Base-by-base conservation (phyloP, 768 basidiomycete genomes). In the Paxillus involutus region DNA sequence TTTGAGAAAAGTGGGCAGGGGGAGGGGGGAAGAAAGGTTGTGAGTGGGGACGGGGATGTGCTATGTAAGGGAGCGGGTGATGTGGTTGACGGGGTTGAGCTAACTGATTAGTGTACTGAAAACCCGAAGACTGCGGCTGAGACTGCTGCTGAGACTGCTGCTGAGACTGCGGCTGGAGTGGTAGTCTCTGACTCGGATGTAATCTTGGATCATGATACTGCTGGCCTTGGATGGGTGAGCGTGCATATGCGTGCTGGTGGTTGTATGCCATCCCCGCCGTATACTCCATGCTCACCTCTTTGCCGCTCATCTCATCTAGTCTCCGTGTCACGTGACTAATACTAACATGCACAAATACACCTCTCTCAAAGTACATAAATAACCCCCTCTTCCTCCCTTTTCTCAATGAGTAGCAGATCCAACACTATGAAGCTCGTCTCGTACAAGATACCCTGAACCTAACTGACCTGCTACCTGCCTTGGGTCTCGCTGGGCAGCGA, bases 341-440 rank as follows among this genome's bases (percentile, higher is more conserved):
- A 51, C 30, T 63, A 60, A 66, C 8, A 63, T 17, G 13, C 19
- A 57, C 49, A 65, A 65, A 66, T 2, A 66, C 47, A 61, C 64
- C 39, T 14, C n/a, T 16, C 13, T 11, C 2, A 5, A 3, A 5
- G 24, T 3, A 14, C 14, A 39, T 39, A 16, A 39, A 39, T n/a
- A 14, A 6, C 8, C 37, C 14, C 37, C 13, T 8, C 6, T 16
- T 8, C 37, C 6, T 13, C 7, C 5, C 14, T 7, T 39, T 39
- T 4, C 13, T 14, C 37, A 2, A 1, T 4, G 17, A 32, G 30
- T 62, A 61, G 64, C 73, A 76, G 74, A 60, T 68, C 64, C 56
- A 74, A 75, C 64, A 72, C 72, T 73, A 73, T 72, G 73, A 74
- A 62, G 70, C 73, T 77, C 72, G 71, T 63, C 50, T 59, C 71